Evolutionary conservation across 2,329 filamentous ascomycete species (phyloP), one percentile per base, ranked within the genome.

Genomic region (Bimuria novae-zelandiae): DNA sequence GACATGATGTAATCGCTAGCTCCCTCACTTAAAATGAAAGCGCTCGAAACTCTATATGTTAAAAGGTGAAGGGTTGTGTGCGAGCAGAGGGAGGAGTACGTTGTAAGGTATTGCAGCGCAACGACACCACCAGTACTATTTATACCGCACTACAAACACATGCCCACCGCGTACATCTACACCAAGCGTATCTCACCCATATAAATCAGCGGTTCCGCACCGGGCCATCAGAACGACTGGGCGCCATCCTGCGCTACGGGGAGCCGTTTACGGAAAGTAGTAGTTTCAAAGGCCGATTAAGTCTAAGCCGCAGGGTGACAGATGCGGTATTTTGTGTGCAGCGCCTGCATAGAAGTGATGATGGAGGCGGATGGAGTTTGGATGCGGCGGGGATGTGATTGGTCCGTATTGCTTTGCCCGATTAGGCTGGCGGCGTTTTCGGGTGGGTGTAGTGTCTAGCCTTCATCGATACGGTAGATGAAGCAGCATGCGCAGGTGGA

Each of bases 1-100:
- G 64, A 59, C 63, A 66, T 67, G 30, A 57, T 65, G 43, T 22
- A n/a, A n/a, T n/a, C n/a, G n/a, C n/a, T n/a, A n/a, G n/a, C n/a
- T n/a, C n/a, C n/a, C n/a, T n/a, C n/a, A n/a, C n/a, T n/a, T n/a
- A n/a, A n/a, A n/a, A 33, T 33, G 30, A 33, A 33, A n/a, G 11
- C n/a, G 10, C n/a, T 33, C n/a, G 10, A 12, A 12, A 3, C 11
- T 12, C 12, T 12, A n/a, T 12, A 33, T 12, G 30, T 33, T 3
- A 4, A 6, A n/a, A 33, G 12, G n/a, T 33, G 5, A 33, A 12
- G n/a, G n/a, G 11, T 12, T 11, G n/a, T 33, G 30, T 12, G n/a
- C 30, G 30, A 4, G 17, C 12, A 23, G 16, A 12, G n/a, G 11
- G 23, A n/a, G n/a, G n/a, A n/a, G n/a, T n/a, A n/a, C n/a, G n/a